These are phyloP conservation scores for Actinidia polygama DNA, from an alignment of 179 eudicot genomes.

Conservation along the genomic window DNA sequence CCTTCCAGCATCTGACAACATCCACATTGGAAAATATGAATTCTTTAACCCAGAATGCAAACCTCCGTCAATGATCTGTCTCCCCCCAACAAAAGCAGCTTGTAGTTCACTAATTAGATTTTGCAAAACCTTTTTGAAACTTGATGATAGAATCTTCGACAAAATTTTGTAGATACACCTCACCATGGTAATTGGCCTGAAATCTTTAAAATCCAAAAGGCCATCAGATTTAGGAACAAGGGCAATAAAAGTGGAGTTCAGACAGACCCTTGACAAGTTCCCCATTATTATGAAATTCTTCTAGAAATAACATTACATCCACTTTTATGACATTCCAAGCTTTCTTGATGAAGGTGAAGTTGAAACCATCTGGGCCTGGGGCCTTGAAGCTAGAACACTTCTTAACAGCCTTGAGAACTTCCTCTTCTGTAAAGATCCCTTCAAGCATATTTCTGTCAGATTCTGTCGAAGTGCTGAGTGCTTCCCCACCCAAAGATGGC, in stretches of 20 bases:
- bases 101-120: neutral
- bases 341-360: neutral
- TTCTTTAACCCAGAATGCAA: no score
- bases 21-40: no score
- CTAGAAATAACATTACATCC: neutral
- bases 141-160: neutral
- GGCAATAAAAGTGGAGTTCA: neutral
- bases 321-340: neutral
- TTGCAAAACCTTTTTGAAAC: neutral
- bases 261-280: neutral
- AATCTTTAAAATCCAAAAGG: neutral
- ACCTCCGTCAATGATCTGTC: neutral
- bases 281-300: neutral
- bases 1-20: no score
- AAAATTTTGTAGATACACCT: neutral
- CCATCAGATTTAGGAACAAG: neutral
- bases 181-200: neutral
- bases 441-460: no score
- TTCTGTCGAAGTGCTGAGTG: no score
- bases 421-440: no score
- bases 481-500: no score
- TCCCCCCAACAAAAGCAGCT: neutral
- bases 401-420: no score
- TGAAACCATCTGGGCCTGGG: neutral
- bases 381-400: no score